Percentiles rank a stretch among this genome's conserved stretches.
phyloP scores from a whole-genome alignment of 495 filamentous ascomycete genomes.

The Penicillium fimorum region DNA sequence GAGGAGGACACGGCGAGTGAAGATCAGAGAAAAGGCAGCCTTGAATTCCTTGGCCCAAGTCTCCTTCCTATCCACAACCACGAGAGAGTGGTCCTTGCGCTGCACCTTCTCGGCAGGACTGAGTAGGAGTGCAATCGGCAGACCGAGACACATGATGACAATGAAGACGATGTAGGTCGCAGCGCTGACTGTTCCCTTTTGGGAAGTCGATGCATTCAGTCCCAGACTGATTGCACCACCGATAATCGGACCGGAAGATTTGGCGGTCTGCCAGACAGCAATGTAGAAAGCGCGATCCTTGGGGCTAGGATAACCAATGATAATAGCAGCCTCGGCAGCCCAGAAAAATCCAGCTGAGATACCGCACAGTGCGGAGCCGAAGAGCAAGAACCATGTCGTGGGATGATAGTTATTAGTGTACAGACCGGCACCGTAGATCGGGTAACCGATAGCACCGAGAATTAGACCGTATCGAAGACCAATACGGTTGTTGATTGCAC shows the following conservation, averaged over 20 bases:
- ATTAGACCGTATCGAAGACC: conserved; percentile 59
- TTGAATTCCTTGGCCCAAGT: conserved; percentile 34
- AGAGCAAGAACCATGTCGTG: conserved; percentile 60
- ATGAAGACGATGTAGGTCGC: conserved; percentile 36
- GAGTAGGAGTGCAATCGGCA: conserved; percentile 29
- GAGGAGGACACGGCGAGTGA: conserved; percentile 29
- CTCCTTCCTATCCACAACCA: conserved; percentile 30
- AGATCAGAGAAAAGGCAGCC: conserved; percentile 26
- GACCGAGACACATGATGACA: conserved; percentile 37
- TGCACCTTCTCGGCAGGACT: conserved; percentile 36
- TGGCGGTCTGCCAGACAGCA: conserved; percentile 37
- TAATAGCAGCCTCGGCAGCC: conserved; percentile 64
- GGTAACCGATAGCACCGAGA: conserved; percentile 51
- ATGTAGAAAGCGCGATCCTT: conserved; percentile 54
- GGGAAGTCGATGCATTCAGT: conserved; percentile 27
- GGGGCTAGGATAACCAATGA: conserved; percentile 60
- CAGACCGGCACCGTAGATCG: conserved; percentile 51
- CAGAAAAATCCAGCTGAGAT: conserved; percentile 67
- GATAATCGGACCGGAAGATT: conserved; percentile 33
- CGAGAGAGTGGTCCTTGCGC: conserved; percentile 31
- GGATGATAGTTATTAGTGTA: conserved; percentile 65
- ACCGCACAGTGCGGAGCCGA: conserved; percentile 63
- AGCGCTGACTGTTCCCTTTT: conserved; percentile 27
- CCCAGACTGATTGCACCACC: conserved; percentile 35
- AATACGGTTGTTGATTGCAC: conserved; percentile 48